A percentile compares a stretch with the other conserved stretches of the same genome.
phyloP scores from a whole-genome alignment of 352 stramenopile species.

The Pythium folliculosum region DNA sequence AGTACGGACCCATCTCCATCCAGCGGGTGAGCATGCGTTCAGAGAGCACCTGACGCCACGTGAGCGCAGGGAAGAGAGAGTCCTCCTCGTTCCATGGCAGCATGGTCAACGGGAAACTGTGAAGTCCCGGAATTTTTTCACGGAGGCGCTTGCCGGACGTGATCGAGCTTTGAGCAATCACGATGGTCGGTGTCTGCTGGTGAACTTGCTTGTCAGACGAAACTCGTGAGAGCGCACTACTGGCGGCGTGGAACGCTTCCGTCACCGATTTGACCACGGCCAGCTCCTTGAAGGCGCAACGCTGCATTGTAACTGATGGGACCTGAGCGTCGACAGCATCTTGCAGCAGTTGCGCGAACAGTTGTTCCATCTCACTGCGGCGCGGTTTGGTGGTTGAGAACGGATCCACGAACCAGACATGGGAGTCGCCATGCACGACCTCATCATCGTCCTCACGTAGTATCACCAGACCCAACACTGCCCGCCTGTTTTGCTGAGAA shows the following conservation, averaged over 20 bases:
- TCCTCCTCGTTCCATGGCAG: slow-evolving; percentile 85
- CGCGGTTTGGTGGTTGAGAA: slow-evolving; percentile 56
- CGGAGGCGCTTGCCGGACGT: slow-evolving; percentile 63
- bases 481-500: slow-evolving; percentile 67
- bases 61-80: slow-evolving; percentile 87
- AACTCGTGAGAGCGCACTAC: slow-evolving; percentile 83
- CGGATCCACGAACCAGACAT: slow-evolving; percentile 72
- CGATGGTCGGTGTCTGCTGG: slow-evolving; percentile 71
- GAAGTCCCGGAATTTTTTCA: slow-evolving; percentile 85
- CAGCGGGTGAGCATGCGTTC: slow-evolving; percentile 75
- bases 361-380: slow-evolving; percentile 48
- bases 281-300: slow-evolving; percentile 53
- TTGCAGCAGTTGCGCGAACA: slow-evolving; percentile 53
- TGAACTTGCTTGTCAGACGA: slow-evolving; percentile 80
- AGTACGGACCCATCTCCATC: slow-evolving; percentile 86
- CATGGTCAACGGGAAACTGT: slow-evolving; percentile 92
- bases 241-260: slow-evolving; percentile 84
- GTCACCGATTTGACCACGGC: slow-evolving; percentile 80
- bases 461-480: slow-evolving; percentile 53
- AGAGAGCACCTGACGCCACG: slow-evolving; percentile 91
- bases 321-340: slow-evolving; percentile 38
- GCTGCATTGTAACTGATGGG: slow-evolving; percentile 36
- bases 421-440: slow-evolving; percentile 38
- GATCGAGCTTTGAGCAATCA: slow-evolving; percentile 84
- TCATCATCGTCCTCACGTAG: slow-evolving; percentile 43